Base-by-base conservation (phyloP, 2,329 filamentous ascomycete genomes). In the Teratosphaeria viscida region DNA sequence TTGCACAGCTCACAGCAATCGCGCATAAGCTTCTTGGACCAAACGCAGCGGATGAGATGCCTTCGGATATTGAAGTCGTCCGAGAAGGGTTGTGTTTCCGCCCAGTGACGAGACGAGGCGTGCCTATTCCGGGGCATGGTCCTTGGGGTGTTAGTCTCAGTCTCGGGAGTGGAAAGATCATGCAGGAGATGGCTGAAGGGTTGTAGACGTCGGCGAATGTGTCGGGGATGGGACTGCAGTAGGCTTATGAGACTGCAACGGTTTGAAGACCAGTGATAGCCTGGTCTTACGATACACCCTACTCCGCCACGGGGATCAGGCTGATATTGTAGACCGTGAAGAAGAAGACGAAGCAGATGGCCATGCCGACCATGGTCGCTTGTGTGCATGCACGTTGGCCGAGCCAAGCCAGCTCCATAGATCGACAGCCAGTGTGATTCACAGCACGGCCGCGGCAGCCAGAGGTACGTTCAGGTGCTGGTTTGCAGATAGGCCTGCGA, bases 51-150 rank as follows among this genome's bases (percentile, higher is more conserved):
- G 64, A 66, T 29, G 62, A 66, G 5, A 49, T 49, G 43, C 43
- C 43, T 19, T 56, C 52, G 27, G 82, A 85, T 55, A 63, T 90
- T 16, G 79, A 88, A 63, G 73, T 89, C 12, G 69, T 90, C 11
- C 79, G 85, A 39, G 81, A 85, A 64, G 83, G 82, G 0, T 70
- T 92, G 59, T 92, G 89, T 70, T 91, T 90, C 73, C 80, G 89
- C 12, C 88, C 89, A 0, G 81, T 88, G 2, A 86, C 86, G 26
- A 74, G 78, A 1, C 80, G 77, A 56, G 88, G 87, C 0, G 77
- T 76, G 29, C 88, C 89, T 0, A 81, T 90, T 29, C 68, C 85
- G 3, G 88, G 89, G 0, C 88, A 92, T 76, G 88, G 88, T 0
- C 85, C 88, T 0, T 92, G 88, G 88, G 88, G 88, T 7, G 73